Evolutionary conservation across 345 rosid genomes (phyloP).

Genomic region (Bruguiera sexangula): DNA sequence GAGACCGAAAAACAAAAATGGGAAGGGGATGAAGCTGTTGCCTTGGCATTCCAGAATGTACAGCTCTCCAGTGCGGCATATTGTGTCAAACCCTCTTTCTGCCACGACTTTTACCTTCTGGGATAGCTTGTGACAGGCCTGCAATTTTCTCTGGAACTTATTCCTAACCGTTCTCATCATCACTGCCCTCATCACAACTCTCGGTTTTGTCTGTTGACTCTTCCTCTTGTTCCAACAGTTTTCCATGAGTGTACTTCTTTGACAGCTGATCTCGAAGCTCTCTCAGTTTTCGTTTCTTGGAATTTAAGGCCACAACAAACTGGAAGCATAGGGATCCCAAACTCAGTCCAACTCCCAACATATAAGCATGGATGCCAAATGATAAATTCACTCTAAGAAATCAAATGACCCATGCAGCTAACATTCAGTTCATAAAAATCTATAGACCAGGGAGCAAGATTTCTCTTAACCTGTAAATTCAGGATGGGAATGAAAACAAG

Average conservation of each 20-base stretch:
- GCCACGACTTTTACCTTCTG: conserved; percentile 33
- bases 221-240: conserved; percentile 43
- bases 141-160: conserved; percentile 34
- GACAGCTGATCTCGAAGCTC: conserved; percentile 64
- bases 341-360: conserved; percentile 13
- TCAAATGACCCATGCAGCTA: not conserved
- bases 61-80: conserved; percentile 12
- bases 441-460: not conserved
- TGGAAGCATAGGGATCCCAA: conserved; percentile 21
- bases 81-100: conserved; percentile 38
- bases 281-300: conserved; percentile 83
- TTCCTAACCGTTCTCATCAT: conserved; percentile 39
- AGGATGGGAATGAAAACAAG: not conserved
- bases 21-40: not conserved
- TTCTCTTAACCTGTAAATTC: not conserved
- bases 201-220: conserved; percentile 59
- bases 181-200: conserved; percentile 51
- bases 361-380: not conserved
- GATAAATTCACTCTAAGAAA: not conserved
- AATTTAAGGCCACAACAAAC: conserved; percentile 69
- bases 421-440: not conserved
- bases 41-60: not conserved
- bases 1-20: too few relatives aligned
- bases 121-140: conserved; percentile 34
- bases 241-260: conserved; percentile 37